Conservation (phyloP, 2,329 filamentous ascomycete genomes). For the Exophiala calicioides region DNA sequence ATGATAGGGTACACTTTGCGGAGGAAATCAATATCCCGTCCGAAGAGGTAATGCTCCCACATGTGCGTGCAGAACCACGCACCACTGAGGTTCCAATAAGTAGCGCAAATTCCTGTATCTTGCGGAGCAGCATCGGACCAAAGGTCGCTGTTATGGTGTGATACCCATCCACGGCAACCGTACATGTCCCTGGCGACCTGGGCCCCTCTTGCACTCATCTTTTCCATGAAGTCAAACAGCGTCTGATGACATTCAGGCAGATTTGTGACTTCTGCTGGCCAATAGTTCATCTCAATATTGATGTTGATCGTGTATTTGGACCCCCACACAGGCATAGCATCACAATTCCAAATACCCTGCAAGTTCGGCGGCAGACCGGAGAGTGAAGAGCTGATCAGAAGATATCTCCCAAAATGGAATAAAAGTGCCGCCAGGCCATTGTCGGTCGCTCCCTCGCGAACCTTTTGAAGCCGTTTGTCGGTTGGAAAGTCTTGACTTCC, state of each 20-base stretch:
- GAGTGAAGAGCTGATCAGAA: conserved; percentile 58
- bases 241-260: conserved; percentile 39
- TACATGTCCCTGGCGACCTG: conserved; percentile 56
- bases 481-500: conserved; percentile 3
- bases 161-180: conserved; percentile 56
- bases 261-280: conserved; percentile 57
- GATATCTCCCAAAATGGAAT: conserved; percentile 56
- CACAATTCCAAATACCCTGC: conserved; percentile 57
- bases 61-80: conserved; percentile 65
- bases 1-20: conserved; percentile 32
- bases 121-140: conserved; percentile 60
- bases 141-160: conserved; percentile 60
- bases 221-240: conserved; percentile 14
- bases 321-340: conserved; percentile 51
- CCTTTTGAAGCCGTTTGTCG: conserved; percentile 21
- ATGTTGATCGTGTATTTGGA: conserved; percentile 62
- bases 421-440: conserved; percentile 56
- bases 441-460: conserved; percentile 37
- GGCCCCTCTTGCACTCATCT: conserved; percentile 5
- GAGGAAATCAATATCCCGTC: conserved; percentile 32
- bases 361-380: conserved; percentile 58
- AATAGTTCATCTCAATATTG: conserved; percentile 64
- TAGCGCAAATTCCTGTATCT: conserved; percentile 45
- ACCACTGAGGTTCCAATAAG: conserved; percentile 43
- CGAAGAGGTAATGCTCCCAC: conserved; percentile 59